Base-by-base conservation (phyloP, 1,284 basidiomycete species). In the Entoloma clypeatum region DNA sequence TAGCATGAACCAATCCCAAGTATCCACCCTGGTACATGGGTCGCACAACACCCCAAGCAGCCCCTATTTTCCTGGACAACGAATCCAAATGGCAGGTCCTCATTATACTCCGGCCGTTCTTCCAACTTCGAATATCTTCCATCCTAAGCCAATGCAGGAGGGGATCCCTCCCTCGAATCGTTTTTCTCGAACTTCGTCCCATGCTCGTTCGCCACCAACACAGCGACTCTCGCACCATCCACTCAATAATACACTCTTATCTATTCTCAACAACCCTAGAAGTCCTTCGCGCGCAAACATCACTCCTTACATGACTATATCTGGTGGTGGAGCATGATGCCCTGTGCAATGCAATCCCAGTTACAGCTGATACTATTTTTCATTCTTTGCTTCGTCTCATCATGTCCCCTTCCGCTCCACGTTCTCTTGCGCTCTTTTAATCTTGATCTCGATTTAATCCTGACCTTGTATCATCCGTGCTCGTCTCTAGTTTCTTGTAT, bases 1-100 rank as follows among this genome's bases (percentile, higher is more conserved):
- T 41, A 78, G 70, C 49, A 69, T 79, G 67, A 71, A 67, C 48
- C 78, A 79, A 48, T 71, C 61, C 36, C 75, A 80, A 46, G 55
- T 77, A 22, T 61, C 74, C 14, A 57, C 70, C 22, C 52, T 75
- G 38, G 66, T 71, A 53, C 68, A 67, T 52, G 44, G 45, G 36
- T 36, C 43, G 11, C 25, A 32, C 10, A 11, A 32, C 11, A 44
- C 36, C 19, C 21, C 42, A 9, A 27, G 37, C 18, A 14, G 13
- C 7, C 32, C 46, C 3, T 22, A 44, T 16, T 13, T 28, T 7
- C 23, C 39, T 30, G 4, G 38, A 18, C 23, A 13, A 9, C 29
- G 34, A 10, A 27, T 24, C 22, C 39, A 34, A 23, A 38, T 24
- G 23, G 34, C n/a, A 24, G 30, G 29, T 24, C 6, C 34, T 36